These are phyloP conservation scores for Marchantia polymorpha DNA, from an alignment of 225 moss, liverwort and hornwort genomes.

Conservation along the genomic window DNA sequence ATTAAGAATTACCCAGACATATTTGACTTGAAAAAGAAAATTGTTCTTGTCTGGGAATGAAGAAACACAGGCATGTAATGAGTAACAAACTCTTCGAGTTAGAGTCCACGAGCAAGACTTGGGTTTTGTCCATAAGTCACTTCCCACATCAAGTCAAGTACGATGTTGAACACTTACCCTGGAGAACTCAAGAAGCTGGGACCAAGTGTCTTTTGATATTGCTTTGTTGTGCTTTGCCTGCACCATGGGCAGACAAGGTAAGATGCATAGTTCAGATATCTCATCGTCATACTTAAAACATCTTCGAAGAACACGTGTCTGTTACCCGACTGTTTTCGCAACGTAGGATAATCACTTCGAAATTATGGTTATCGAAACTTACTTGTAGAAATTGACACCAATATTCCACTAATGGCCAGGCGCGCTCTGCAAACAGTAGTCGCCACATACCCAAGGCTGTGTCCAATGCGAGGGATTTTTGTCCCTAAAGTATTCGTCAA, in stretches of 20 bases:
- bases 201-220: slow-evolving; percentile 93
- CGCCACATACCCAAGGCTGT: slow-evolving; percentile 97
- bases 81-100: no score
- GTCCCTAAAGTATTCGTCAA: slow-evolving; percentile 52
- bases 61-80: no score
- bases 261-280: not conserved
- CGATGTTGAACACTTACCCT: slow-evolving; percentile 48
- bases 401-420: slow-evolving; percentile 80
- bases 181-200: slow-evolving; percentile 91
- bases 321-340: not conserved
- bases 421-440: slow-evolving; percentile 75
- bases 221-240: slow-evolving; percentile 97
- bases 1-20: no score
- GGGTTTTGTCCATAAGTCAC: no score
- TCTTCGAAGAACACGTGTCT: no score
- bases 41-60: no score
- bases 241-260: not conserved
- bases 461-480: slow-evolving; percentile 91
- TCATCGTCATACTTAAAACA: not conserved
- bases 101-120: no score
- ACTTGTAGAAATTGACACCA: slow-evolving; percentile 98
- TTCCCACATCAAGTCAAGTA: no score
- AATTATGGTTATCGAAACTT: not conserved
- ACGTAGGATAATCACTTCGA: not conserved
- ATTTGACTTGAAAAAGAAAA: no score